phyloP scores from a whole-genome alignment of 1,284 basidiomycete genomes.

The Ustilago loliicola region DNA sequence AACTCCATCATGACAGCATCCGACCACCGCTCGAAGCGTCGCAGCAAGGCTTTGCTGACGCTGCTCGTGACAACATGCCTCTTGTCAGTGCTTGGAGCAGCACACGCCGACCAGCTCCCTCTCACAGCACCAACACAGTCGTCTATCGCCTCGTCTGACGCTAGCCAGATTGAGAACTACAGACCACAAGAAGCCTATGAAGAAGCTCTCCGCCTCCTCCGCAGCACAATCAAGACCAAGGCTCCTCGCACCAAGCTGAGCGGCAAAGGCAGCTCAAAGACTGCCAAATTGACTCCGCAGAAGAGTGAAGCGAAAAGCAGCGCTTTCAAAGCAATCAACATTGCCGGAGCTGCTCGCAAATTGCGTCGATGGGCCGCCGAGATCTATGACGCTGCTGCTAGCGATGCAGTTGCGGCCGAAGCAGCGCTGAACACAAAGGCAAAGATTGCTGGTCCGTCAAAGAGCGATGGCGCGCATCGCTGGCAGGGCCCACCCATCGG shows the following conservation, averaged over 20 bases:
- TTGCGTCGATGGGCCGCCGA: conserved; percentile 20
- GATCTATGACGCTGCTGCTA: conserved; percentile 18
- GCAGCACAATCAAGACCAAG: conserved; percentile 45
- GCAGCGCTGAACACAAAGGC: conserved; percentile 11
- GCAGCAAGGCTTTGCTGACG: conserved; percentile 25
- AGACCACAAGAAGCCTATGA: conserved; percentile 52
- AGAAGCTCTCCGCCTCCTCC: conserved; percentile 46
- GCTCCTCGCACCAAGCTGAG: conserved; percentile 13
- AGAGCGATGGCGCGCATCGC: conserved; percentile 24
- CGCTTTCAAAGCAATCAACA: background rate
- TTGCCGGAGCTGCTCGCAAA: conserved; percentile 9
- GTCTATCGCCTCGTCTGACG: background rate
- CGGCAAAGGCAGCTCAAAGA: conserved; percentile 7
- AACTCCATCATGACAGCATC: conserved; percentile 22
- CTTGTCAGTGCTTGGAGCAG: conserved; percentile 19
- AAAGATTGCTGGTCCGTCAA: conserved; percentile 11
- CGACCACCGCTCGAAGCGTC: conserved; percentile 10
- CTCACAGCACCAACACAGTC: conserved; percentile 10
- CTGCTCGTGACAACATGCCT: conserved; percentile 29
- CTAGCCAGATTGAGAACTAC: background rate
- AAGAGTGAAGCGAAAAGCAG: background rate
- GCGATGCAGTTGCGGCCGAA: conserved; percentile 12
- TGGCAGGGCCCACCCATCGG: conserved; percentile 46
- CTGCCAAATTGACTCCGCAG: conserved; percentile 4
- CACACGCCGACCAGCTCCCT: conserved; percentile 23